These are phyloP conservation scores for Porodaedalea pini DNA, from an alignment of 1,284 basidiomycete genomes.

Conservation along the genomic window DNA sequence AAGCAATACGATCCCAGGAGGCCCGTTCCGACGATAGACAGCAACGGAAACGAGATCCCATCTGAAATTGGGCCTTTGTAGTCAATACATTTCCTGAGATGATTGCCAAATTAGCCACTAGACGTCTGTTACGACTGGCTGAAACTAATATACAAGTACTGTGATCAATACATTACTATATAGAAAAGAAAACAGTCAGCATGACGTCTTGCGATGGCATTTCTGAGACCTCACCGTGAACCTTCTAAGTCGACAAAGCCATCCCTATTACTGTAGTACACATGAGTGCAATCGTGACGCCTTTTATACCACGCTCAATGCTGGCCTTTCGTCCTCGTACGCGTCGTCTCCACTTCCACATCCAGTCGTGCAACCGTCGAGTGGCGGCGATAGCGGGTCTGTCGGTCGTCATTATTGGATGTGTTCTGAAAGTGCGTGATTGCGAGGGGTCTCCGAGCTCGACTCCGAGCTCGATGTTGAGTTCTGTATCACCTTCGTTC, in stretches of 20 bases:
- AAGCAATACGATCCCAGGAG: too few relatives aligned
- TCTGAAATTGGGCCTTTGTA: too few relatives aligned
- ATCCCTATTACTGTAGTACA: constrained; percentile 2
- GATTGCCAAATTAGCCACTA: too few relatives aligned
- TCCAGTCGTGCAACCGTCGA: not conserved
- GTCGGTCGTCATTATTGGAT: not conserved
- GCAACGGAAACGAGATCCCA: too few relatives aligned
- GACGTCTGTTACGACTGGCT: too few relatives aligned
- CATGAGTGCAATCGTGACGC: constrained; percentile 10
- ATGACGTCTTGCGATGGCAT: too few relatives aligned
- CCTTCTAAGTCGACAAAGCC: not conserved
- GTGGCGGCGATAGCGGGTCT: not conserved
- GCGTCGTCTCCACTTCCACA: constrained; percentile 3
- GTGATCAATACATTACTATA: too few relatives aligned
- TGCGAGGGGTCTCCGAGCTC: not conserved
- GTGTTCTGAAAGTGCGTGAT: not conserved
- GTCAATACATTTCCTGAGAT: too few relatives aligned
- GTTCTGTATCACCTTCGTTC: not conserved
- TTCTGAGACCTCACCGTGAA: too few relatives aligned
- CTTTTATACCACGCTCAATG: constrained; percentile 1
- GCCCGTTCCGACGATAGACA: too few relatives aligned
- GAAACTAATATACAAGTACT: too few relatives aligned
- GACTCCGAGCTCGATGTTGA: not conserved
- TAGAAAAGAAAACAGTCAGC: too few relatives aligned
- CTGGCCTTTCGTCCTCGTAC: not conserved